A percentile compares a stretch with the other conserved stretches of the same genome.
Conservation (phyloP, 352 stramenopile genomes). For the Pythium phragmiticola region DNA sequence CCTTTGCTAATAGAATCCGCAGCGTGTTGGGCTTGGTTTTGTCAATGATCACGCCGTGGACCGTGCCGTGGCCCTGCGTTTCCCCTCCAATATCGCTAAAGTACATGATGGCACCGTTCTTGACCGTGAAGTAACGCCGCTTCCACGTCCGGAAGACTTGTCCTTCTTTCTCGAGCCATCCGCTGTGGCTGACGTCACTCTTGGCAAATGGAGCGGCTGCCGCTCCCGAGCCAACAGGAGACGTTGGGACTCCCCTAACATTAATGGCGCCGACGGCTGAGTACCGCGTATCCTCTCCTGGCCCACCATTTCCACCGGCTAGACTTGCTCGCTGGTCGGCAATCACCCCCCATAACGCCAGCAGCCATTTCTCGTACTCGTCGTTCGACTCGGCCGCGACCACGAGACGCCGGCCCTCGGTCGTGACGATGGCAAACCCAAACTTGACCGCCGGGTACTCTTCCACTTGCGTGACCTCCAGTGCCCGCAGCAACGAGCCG, state of each 20-base stretch:
- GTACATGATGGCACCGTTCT: constrained; percentile 71
- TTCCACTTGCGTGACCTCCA: constrained; percentile 38
- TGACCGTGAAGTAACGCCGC: constrained; percentile 67
- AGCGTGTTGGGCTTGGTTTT: constrained; percentile 51
- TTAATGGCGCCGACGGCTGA: constrained; percentile 17
- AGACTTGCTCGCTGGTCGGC: constrained; percentile 20
- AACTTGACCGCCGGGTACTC: constrained; percentile 37
- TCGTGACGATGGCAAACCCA: constrained; percentile 47
- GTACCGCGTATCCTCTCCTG: constrained; percentile 2
- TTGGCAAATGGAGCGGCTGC: neutral
- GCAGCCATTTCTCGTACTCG: constrained; percentile 65
- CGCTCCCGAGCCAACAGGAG: constrained; percentile 1
- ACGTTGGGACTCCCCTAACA: constrained; percentile 19
- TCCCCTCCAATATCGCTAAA: constrained; percentile 60
- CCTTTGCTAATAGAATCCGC: constrained; percentile 36
- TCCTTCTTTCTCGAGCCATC: constrained; percentile 79
- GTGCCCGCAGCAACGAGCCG: constrained; percentile 48
- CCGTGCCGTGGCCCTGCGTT: constrained; percentile 58
- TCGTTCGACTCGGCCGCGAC: constrained; percentile 62
- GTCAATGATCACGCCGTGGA: constrained; percentile 45
- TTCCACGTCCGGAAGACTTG: constrained; percentile 81
- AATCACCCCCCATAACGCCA: constrained; percentile 36
- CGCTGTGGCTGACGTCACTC: constrained; percentile 32
- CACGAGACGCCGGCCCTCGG: constrained; percentile 45
- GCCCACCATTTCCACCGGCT: neutral